phyloP scores from a whole-genome alignment of 257 asterid genomes.

The Ocimum tenuiflorum region DNA sequence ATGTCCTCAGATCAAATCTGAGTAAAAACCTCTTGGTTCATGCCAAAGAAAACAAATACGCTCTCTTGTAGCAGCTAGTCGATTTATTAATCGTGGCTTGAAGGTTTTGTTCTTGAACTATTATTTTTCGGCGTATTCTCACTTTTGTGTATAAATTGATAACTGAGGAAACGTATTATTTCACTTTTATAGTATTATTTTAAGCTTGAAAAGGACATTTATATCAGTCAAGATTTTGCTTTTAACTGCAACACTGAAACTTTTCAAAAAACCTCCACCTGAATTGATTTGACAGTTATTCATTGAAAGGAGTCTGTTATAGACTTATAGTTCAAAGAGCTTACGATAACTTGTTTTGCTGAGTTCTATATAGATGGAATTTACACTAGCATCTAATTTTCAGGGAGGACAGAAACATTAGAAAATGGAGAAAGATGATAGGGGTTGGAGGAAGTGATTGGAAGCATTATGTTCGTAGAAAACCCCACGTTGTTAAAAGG shows the following conservation, averaged over 20 bases:
- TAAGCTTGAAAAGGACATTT: neutral
- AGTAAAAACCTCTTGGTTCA: neutral
- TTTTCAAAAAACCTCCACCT: neutral
- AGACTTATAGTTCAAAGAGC: conserved; percentile 4
- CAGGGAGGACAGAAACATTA: conserved; percentile 86
- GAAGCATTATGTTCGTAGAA: conserved; percentile 92
- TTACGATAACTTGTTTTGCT: neutral
- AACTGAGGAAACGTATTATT: neutral
- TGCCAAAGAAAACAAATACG: neutral
- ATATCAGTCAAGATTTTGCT: neutral
- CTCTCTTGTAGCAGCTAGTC: neutral
- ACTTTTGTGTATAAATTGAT: neutral
- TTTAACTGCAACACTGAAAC: neutral
- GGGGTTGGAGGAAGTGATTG: conserved; percentile 99
- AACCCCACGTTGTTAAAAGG: conserved; percentile 89
- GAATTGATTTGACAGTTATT: conserved; percentile 1
- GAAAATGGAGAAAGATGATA: conserved; percentile 98
- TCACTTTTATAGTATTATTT: neutral
- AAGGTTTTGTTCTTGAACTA: neutral
- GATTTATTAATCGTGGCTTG: neutral
- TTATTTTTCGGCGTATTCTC: neutral
- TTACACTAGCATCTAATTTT: conserved; percentile 17
- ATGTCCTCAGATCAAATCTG: neutral
- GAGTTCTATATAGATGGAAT: neutral
- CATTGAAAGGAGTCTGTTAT: conserved; percentile 5